These are phyloP conservation scores for Fusarium verticillioides DNA, from an alignment of 2,329 filamentous ascomycete species.

Conservation along the genomic window DNA sequence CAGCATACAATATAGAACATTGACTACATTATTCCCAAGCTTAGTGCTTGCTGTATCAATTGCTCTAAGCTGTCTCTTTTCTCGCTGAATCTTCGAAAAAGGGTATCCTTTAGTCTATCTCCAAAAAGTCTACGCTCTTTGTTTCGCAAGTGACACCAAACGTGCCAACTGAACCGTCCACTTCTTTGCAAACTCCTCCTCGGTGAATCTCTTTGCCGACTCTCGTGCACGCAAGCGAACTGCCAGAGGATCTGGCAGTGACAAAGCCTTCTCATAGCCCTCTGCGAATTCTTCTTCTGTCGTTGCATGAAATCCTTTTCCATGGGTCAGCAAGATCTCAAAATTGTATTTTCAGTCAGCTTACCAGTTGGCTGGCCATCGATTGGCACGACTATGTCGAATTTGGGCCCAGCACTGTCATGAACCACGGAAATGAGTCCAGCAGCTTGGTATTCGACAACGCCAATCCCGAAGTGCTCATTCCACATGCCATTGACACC, in stretches of 20 bases:
- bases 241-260: conserved; percentile 75
- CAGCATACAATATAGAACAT: background rate
- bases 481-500: conserved; percentile 99
- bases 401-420: conserved; percentile 89
- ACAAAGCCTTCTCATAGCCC: conserved; percentile 81
- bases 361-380: conserved; percentile 82
- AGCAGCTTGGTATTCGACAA: conserved; percentile 97
- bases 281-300: conserved; percentile 82
- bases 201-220: conserved; percentile 87
- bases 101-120: conserved; percentile 53
- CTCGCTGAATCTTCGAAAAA: conserved; percentile 32
- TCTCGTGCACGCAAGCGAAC: conserved; percentile 80
- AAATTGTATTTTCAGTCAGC: conserved; percentile 33
- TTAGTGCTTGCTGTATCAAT: conserved; percentile 12
- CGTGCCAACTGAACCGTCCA: conserved; percentile 82
- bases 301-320: conserved; percentile 82
- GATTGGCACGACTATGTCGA: conserved; percentile 88
- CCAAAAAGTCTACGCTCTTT: conserved; percentile 27
- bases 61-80: conserved; percentile 28
- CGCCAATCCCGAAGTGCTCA: conserved; percentile 98
- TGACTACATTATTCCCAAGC: background rate
- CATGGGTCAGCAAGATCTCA: background rate
- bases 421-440: conserved; percentile 94
- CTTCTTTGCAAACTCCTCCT: conserved; percentile 82
- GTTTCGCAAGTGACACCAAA: conserved; percentile 65